Evolutionary conservation across 495 filamentous ascomycete genomes (phyloP), one percentile per base, ranked within the genome.

Genomic region (Extremus antarcticus): DNA sequence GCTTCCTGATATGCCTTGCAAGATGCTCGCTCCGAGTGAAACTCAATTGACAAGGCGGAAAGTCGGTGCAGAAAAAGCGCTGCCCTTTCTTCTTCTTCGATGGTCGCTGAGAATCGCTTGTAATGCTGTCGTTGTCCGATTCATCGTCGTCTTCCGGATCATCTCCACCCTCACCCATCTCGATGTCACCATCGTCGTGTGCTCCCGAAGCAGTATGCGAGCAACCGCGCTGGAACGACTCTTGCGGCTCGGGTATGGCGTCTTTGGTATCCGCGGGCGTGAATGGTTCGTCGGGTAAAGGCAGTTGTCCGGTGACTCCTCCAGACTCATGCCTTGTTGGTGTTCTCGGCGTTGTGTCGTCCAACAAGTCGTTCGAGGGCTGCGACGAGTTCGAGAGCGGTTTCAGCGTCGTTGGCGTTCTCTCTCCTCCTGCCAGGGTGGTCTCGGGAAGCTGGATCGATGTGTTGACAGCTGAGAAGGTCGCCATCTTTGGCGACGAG

Each of bases 11-110:
- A 59, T 98, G 92, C 25, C 92, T 78, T 13, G 92, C 92, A 51
- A 98, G 69, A 72, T 98, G 92, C 67, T 98, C 92, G 64, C 94
- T 97, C 39, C 92, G 78, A 1, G 92, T 97, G 68, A 98, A 98
- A 67, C 90, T 95, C 23, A 98, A 70, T 63, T 84, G 89, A 70
- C 92, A 98, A 17, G 90, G 87, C 41, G 94, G 94, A 64, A 90
- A 96, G 22, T 95, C 88, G n/a, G 86, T 95, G 71, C 92, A 98
- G 68, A 88, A 96, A 65, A 98, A 98, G 43, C 89, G 79, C 65
- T 95, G 90, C 1, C 90, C 90, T 68, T 95, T 96, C 72, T 97
- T 97, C 76, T 94, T 94, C 69, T 92, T 94, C 29, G 79, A 79
- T 15, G 80, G 79, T 45, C 79, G 73, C 24, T 78, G 81, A 51